phyloP scores from a whole-genome alignment of 768 basidiomycete genomes.

The Punctularia strigosozonata region DNA sequence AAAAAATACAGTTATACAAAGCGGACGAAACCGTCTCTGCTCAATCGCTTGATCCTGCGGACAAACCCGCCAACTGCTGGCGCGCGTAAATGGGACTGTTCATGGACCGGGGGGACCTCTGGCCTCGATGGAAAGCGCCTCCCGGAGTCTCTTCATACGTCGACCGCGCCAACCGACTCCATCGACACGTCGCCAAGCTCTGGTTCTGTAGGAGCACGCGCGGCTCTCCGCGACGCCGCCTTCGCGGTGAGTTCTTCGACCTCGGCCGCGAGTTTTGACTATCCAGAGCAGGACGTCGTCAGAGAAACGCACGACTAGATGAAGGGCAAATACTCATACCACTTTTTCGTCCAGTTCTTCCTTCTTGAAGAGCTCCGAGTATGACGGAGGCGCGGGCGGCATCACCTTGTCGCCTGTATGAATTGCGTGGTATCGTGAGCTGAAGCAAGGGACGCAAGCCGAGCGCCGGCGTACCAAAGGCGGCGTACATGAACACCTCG shows the following conservation, averaged over 20 bases:
- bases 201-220: slow-evolving; percentile 14
- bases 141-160: too few relatives aligned
- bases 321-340: slow-evolving; percentile 22
- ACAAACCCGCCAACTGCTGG: too few relatives aligned
- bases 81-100: too few relatives aligned
- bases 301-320: not conserved
- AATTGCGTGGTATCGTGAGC: not conserved
- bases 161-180: too few relatives aligned
- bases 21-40: too few relatives aligned
- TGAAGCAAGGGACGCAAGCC: not conserved
- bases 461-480: slow-evolving; percentile 32
- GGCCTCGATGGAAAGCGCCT: too few relatives aligned
- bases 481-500: slow-evolving; percentile 66
- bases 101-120: too few relatives aligned
- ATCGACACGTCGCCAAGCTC: slow-evolving; percentile 13
- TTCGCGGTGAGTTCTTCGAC: slow-evolving; percentile 41
- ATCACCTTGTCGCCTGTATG: slow-evolving; percentile 31
- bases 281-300: not conserved
- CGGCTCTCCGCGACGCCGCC: slow-evolving; percentile 31
- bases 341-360: slow-evolving; percentile 43
- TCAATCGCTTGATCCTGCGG: too few relatives aligned
- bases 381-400: slow-evolving; percentile 30
- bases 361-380: slow-evolving; percentile 44
- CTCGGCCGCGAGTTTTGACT: slow-evolving; percentile 51
- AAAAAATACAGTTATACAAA: too few relatives aligned